Evolutionary conservation across 495 filamentous ascomycete genomes (phyloP), one percentile per base, ranked within the genome.

Genomic region (Penicillium silybi): DNA sequence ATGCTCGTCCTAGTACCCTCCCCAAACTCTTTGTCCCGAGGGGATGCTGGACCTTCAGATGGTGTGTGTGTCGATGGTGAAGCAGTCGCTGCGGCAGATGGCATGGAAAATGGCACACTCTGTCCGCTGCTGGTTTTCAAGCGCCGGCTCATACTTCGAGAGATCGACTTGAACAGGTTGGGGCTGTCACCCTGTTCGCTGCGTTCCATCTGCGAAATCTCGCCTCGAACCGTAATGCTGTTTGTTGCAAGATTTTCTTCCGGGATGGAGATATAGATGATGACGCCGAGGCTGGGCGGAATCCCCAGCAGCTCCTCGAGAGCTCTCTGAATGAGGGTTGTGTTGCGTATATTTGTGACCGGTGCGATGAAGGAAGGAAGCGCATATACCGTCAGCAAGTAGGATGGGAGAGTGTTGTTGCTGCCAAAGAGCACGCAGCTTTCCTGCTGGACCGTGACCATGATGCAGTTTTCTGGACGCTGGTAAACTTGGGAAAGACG

Each of bases 291-390:
- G 0, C 77, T 68, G 0, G 83, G 61, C 0, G 64, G 32, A 11
- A 95, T 88, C 2, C 82, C 80, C 7, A 95, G 70, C 4, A 82
- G 69, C 7, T 87, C 83, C 15, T 83, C 73, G 56, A 97, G 72
- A 59, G 83, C 85, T 2, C 71, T 70, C 56, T 90, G 84, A 13
- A 93, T 80, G 35, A 95, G 67, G n/a, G 73, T 76, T 3, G 89
- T 84, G 68, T 90, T 92, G 35, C 90, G 84, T 43, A 87, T 88
- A 68, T 96, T 97, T 34, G 82, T 89, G 3, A 85, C 80, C 0
- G 90, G 85, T 18, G 82, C 83, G 29, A 95, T 72, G 46, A 87
- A 74, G 2, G 71, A 76, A 0, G 85, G 78, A 15, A 93, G 76
- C 3, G 89, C 83, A 47, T 77, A 85, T 34, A 97, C 81, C 46